Conservation (phyloP, 192 early-diverging fungal species). For the Rhizophagus sp. region DNA sequence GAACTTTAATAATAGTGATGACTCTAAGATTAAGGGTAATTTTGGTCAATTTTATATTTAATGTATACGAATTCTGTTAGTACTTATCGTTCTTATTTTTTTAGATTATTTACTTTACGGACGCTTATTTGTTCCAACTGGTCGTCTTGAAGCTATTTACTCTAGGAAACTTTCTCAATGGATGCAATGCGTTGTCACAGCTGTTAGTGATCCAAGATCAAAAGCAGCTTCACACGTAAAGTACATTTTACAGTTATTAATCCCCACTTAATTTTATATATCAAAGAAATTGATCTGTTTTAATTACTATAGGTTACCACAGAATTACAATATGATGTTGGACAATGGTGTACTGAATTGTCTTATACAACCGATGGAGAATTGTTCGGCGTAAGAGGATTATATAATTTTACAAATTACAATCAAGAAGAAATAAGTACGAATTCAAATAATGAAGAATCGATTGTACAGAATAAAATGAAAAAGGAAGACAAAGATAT, state of each 20-base stretch:
- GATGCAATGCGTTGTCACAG: conserved; percentile 61
- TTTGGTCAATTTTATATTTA: background rate
- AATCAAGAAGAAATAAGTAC: background rate
- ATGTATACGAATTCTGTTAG: background rate
- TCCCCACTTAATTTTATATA: background rate
- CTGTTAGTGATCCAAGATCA: conserved; percentile 57
- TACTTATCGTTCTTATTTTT: background rate
- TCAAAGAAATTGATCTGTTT: background rate
- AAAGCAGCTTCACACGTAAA: conserved; percentile 51
- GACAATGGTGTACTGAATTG: conserved; percentile 74
- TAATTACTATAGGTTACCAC: conserved; percentile 48
- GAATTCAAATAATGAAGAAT: conserved; percentile 28
- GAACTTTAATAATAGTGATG: background rate
- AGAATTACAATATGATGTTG: conserved; percentile 71
- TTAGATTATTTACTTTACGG: conserved; percentile 71
- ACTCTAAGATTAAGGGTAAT: background rate
- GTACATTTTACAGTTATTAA: background rate
- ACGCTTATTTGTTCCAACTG: conserved; percentile 69
- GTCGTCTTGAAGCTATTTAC: conserved; percentile 65
- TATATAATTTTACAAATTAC: conserved; percentile 69
- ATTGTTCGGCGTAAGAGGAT: conserved; percentile 78
- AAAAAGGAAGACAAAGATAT: background rate
- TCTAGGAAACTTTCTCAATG: conserved; percentile 53
- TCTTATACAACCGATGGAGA: conserved; percentile 76
- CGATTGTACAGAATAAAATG: background rate